Percentiles rank a stretch among this genome's conserved stretches.
Evolutionary conservation across 352 stramenopile genomes (phyloP).

Genomic region (Phytophthora idaei): DNA sequence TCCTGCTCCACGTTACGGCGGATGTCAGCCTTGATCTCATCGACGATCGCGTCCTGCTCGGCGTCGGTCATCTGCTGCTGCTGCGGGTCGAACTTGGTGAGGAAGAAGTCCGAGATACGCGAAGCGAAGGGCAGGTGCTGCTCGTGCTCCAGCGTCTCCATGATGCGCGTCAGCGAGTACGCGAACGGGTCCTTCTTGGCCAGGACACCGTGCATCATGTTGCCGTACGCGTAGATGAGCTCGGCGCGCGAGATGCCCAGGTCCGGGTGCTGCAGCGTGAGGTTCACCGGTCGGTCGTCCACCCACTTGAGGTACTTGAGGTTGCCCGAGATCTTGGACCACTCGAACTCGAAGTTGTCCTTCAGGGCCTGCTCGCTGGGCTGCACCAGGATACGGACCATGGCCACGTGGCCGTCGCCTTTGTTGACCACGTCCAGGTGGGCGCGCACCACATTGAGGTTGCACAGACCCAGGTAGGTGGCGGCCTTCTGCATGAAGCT

Average conservation of each 20-base stretch:
- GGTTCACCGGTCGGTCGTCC: slow-evolving; percentile 74
- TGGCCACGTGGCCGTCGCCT: slow-evolving; percentile 68
- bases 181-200: slow-evolving; percentile 93
- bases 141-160: slow-evolving; percentile 92
- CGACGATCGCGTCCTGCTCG: slow-evolving; percentile 51
- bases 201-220: slow-evolving; percentile 95
- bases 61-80: slow-evolving; percentile 44
- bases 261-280: slow-evolving; percentile 87
- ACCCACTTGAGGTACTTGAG: slow-evolving; percentile 91
- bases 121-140: slow-evolving; percentile 92
- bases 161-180: slow-evolving; percentile 95
- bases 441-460: slow-evolving; percentile 94
- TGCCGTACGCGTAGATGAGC: slow-evolving; percentile 95
- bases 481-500: slow-evolving; percentile 81
- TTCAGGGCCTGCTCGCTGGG: slow-evolving; percentile 58
- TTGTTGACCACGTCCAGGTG: slow-evolving; percentile 94
- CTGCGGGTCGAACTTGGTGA: slow-evolving; percentile 85
- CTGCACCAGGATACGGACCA: slow-evolving; percentile 85
- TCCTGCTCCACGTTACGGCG: slow-evolving; percentile 76
- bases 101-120: slow-evolving; percentile 95
- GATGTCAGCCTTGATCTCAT: slow-evolving; percentile 74
- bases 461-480: slow-evolving; percentile 91
- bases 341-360: slow-evolving; percentile 68
- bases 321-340: slow-evolving; percentile 85
- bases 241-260: slow-evolving; percentile 93